Conservation (phyloP, 1,284 basidiomycete genomes). For the Takashimella tepidaria region DNA sequence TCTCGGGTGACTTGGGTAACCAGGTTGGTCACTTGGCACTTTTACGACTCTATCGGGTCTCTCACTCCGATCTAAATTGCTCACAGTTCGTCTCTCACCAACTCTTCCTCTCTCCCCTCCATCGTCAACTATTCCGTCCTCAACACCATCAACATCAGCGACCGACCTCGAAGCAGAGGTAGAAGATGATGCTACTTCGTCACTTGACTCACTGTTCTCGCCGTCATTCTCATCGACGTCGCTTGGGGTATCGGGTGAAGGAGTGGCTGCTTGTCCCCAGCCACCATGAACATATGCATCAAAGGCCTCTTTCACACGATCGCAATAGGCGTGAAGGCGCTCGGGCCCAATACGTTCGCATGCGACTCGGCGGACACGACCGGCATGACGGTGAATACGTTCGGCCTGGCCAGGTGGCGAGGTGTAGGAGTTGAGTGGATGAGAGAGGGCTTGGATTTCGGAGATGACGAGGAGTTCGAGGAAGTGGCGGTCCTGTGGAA, state of each 20-base stretch:
- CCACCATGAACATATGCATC: conserved; percentile 37
- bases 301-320: conserved; percentile 42
- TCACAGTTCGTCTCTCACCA: conserved; percentile 6
- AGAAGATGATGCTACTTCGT: no score
- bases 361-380: conserved; percentile 39
- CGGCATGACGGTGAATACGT: conserved; percentile 34
- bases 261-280: conserved; percentile 6
- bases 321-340: conserved; percentile 43
- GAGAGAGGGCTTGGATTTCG: conserved; percentile 38
- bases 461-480: conserved; percentile 43
- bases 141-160: conserved; percentile 10
- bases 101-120: conserved; percentile 8
- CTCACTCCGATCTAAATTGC: neutral
- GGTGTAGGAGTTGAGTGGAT: conserved; percentile 21
- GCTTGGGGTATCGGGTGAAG: neutral
- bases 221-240: conserved; percentile 1
- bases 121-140: conserved; percentile 5
- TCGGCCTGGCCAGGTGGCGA: conserved; percentile 21
- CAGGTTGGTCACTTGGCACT: neutral
- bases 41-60: neutral
- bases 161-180: no score
- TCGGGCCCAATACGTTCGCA: conserved; percentile 41
- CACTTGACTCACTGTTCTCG: neutral
- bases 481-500: conserved; percentile 43
- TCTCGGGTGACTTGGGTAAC: neutral